Conservation (phyloP, 108 stramenopile genomes). For the Pseudonitzschia pungens region DNA sequence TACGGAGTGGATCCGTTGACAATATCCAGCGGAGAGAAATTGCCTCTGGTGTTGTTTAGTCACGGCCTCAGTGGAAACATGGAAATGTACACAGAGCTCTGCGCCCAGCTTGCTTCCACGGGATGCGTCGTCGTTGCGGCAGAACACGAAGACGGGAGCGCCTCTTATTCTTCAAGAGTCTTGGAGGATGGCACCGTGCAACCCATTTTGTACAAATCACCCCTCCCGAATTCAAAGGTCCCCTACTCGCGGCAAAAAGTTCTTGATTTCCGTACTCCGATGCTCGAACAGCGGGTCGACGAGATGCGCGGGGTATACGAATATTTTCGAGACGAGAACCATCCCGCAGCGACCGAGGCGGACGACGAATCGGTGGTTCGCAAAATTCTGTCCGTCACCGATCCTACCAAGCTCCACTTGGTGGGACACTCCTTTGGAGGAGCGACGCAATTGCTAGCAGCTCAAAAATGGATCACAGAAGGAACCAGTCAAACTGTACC, state of each 20-base stretch:
- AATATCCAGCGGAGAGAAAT: neutral
- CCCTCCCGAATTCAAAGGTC: neutral
- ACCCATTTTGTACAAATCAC: constrained; percentile 24
- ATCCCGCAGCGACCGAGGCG: neutral
- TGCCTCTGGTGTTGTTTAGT: constrained; percentile 49
- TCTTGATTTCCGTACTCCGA: constrained; percentile 26
- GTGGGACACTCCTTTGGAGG: constrained; percentile 64
- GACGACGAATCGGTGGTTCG: neutral
- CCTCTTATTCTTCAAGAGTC: neutral
- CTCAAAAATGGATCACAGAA: constrained; percentile 3
- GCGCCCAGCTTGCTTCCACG: constrained; percentile 36
- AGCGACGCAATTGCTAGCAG: constrained; percentile 30
- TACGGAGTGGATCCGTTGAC: constrained; percentile 6
- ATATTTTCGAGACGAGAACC: constrained; percentile 1
- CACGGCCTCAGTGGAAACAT: constrained; percentile 53
- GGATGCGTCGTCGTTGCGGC: constrained; percentile 43
- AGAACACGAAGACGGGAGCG: constrained; percentile 49
- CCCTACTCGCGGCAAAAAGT: constrained; percentile 43
- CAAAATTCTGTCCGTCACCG: constrained; percentile 18
- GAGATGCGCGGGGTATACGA: constrained; percentile 15
- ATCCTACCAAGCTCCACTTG: constrained; percentile 27
- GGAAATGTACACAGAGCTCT: constrained; percentile 45
- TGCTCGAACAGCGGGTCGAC: constrained; percentile 31
- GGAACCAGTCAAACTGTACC: neutral
- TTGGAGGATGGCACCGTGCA: constrained; percentile 6